These are phyloP conservation scores for Castanea mollissima DNA, from an alignment of 306 rosid genomes.

Conservation along the genomic window DNA sequence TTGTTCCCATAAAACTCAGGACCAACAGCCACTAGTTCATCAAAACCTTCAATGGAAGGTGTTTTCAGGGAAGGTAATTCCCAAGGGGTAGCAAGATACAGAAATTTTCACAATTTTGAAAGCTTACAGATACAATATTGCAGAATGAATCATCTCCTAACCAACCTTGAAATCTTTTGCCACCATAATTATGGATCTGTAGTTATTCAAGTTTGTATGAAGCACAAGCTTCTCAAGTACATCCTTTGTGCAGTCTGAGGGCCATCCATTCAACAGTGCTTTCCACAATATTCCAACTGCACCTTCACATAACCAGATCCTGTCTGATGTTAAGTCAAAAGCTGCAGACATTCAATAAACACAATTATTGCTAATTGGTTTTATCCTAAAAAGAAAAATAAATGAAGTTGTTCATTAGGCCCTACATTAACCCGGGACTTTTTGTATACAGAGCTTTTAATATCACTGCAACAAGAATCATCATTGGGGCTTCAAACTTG, in stretches of 20 bases:
- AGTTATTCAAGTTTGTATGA: constrained; percentile 6
- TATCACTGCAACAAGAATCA: no score
- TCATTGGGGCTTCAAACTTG: no score
- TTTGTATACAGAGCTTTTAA: no score
- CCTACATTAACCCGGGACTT: no score
- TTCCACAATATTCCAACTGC: no score
- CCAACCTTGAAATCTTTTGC: constrained; percentile 12
- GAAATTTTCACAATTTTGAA: background rate
- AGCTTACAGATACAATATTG: background rate
- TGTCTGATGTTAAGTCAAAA: no score
- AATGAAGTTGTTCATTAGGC: no score
- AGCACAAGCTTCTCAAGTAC: constrained; percentile 12
- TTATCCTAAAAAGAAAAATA: no score
- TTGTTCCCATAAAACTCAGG: background rate
- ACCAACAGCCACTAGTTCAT: background rate
- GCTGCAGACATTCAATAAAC: no score
- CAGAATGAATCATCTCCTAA: background rate
- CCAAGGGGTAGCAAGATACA: constrained; percentile 6
- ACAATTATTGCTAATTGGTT: no score
- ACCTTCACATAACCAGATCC: no score
- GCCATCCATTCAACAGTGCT: no score
- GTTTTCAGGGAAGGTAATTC: background rate
- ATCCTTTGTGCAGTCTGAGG: background rate
- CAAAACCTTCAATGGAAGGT: background rate
- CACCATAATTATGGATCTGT: background rate